A percentile compares a stretch with the other conserved stretches of the same genome.
Evolutionary conservation across 176 grass and related monocot genomes (phyloP).

Genomic region (Triticum turgidum): DNA sequence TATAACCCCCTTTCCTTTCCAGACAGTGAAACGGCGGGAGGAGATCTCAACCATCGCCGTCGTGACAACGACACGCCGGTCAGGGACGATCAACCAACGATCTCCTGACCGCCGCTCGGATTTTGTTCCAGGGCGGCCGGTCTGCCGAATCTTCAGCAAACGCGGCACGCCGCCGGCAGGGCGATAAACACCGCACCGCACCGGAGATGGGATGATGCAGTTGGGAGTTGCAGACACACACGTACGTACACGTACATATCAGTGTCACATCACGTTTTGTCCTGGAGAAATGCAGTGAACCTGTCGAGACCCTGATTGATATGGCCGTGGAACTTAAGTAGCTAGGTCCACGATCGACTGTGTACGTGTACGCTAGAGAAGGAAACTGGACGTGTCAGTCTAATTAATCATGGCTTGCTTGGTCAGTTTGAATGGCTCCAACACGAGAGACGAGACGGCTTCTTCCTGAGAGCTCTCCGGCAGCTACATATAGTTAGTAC

Average conservation of each 20-base stretch:
- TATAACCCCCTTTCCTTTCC: neutral
- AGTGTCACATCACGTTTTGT: neutral
- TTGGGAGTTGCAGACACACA: neutral
- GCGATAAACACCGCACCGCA: too few relatives aligned
- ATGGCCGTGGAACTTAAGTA: too few relatives aligned
- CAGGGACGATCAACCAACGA: too few relatives aligned
- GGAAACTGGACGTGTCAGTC: too few relatives aligned
- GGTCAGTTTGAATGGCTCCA: neutral
- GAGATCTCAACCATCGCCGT: constrained; percentile 2
- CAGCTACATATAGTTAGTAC: neutral
- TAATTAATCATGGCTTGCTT: neutral
- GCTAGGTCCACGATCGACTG: too few relatives aligned
- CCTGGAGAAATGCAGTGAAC: neutral
- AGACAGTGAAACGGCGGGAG: neutral
- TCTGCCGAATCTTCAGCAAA: constrained; percentile 20
- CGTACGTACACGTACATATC: neutral
- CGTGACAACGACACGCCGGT: neutral
- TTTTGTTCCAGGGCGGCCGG: neutral
- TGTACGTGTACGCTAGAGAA: too few relatives aligned
- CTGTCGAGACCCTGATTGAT: too few relatives aligned
- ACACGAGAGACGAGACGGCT: neutral
- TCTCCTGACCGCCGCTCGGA: neutral
- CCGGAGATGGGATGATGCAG: too few relatives aligned
- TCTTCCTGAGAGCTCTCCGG: neutral
- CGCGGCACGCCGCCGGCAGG: neutral